Base-by-base conservation (phyloP, 2,329 filamentous ascomycete species). In the Xylariaceae sp. region DNA sequence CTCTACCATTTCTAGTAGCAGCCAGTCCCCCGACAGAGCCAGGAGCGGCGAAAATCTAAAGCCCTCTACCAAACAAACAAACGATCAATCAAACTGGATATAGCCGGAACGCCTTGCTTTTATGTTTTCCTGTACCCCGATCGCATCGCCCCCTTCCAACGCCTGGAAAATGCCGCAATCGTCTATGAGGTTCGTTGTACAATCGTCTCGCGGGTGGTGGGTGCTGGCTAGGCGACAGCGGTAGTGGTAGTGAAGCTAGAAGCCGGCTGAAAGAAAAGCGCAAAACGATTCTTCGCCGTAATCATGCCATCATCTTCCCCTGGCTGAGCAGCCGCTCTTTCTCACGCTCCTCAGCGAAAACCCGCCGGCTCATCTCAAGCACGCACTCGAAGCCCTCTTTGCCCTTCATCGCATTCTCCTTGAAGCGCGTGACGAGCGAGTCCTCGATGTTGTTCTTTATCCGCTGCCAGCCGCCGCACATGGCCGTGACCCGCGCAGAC, bases 381-480 rank as follows among this genome's bases (percentile, higher is more conserved):
- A 99, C 94, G 58, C 87, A 84, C 76, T 99, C 94, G 69, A 99
- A 99, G 1, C 94, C 94, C 72, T 97, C 92, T 60, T 88, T 85
- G 60, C 94, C 94, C 74, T 89, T 92, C 63, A 80, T 79, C 21
- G 94, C 92, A 67, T 99, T 99, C 72, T 99, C 90, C 63, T 84
- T 82, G 76, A 99, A 99, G 51, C 90, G 79, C 61, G 87, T 88
- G 42, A 97, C 87, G 40, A 91, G 88, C 49, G 89, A 85, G 65
- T 97, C 91, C 76, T 99, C 94, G 65, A 99, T 95, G 70, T 86
- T 89, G 74, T 94, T 96, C 79, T 90, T 94, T 70, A 97, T 91
- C 69, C 91, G 90, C 74, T 96, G 89, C 92, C 94, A 99, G 58
- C 94, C 94, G 62, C 94, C 92, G 71, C 91, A 96, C 9, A 97